phyloP scores from a whole-genome alignment of 768 basidiomycete genomes.

The Pluteus cervinus region DNA sequence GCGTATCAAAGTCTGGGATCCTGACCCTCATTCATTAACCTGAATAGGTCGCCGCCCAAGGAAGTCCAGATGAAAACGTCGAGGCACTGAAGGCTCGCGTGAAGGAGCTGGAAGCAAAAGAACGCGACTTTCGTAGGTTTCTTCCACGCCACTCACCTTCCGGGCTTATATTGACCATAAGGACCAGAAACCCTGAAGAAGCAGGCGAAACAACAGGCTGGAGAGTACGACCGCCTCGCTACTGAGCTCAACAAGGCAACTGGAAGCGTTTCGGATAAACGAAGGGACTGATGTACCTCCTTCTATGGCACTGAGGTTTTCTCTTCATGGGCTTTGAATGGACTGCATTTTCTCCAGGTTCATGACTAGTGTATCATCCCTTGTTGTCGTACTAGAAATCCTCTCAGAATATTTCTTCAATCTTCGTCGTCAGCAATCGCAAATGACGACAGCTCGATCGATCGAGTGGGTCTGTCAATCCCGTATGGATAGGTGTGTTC shows the following conservation, averaged over 20 bases:
- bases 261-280: conserved; percentile 52
- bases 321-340: too few relatives aligned
- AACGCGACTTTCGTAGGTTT: conserved; percentile 58
- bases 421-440: too few relatives aligned
- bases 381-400: too few relatives aligned
- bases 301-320: too few relatives aligned
- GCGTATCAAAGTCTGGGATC: conserved; percentile 6
- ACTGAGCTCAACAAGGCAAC: conserved; percentile 70
- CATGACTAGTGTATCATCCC: too few relatives aligned
- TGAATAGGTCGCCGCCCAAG: conserved; percentile 9
- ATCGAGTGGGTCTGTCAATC: too few relatives aligned
- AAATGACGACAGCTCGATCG: too few relatives aligned
- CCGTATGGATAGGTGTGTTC: too few relatives aligned
- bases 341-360: too few relatives aligned
- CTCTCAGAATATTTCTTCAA: too few relatives aligned
- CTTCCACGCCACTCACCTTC: background rate
- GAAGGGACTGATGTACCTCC: conserved; percentile 60
- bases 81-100: conserved; percentile 66
- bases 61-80: conserved; percentile 39
- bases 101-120: conserved; percentile 47
- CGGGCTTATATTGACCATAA: background rate
- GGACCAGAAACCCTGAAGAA: conserved; percentile 68
- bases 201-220: conserved; percentile 72
- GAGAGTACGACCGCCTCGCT: conserved; percentile 79
- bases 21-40: background rate